Conservation (phyloP, 148 eudicot genomes). For the Nepenthes gracilis region DNA sequence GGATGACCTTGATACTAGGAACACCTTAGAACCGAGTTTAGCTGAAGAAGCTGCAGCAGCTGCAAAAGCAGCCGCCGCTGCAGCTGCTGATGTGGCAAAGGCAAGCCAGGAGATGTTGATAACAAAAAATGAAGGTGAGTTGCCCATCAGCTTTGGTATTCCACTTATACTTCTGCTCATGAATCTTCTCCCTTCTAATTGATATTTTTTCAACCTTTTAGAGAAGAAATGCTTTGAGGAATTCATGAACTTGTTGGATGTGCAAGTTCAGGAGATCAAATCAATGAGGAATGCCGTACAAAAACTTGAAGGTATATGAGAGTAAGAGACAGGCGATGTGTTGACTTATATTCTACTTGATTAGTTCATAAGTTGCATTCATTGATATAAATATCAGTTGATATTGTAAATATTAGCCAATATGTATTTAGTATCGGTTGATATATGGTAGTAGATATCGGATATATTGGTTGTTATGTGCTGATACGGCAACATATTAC, state of each 20-base stretch:
- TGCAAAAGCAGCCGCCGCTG: conserved; percentile 84
- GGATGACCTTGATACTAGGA: conserved; percentile 16
- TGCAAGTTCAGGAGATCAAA: conserved; percentile 75
- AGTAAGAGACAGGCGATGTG: not conserved
- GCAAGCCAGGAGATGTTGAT: conserved; percentile 78
- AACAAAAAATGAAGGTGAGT: conserved; percentile 60
- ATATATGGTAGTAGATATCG: too few species aligned
- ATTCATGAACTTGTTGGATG: conserved; percentile 50
- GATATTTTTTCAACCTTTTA: conserved; percentile 13
- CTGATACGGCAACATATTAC: too few species aligned
- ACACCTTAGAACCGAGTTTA: conserved; percentile 34
- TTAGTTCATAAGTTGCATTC: not conserved
- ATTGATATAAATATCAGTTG: too few species aligned
- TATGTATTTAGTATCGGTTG: too few species aligned
- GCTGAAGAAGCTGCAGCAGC: conserved; percentile 87
- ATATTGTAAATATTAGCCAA: not conserved
- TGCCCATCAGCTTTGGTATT: not conserved
- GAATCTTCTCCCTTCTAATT: not conserved
- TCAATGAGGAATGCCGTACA: conserved; percentile 53
- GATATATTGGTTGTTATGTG: too few species aligned
- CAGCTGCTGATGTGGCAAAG: conserved; percentile 84
- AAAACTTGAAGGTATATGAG: conserved; percentile 56
- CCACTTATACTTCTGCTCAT: not conserved
- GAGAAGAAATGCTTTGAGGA: conserved; percentile 55
- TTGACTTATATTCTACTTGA: not conserved